These are phyloP conservation scores for Naganishia friedmannii DNA, from an alignment of 768 basidiomycete species.

Conservation along the genomic window DNA sequence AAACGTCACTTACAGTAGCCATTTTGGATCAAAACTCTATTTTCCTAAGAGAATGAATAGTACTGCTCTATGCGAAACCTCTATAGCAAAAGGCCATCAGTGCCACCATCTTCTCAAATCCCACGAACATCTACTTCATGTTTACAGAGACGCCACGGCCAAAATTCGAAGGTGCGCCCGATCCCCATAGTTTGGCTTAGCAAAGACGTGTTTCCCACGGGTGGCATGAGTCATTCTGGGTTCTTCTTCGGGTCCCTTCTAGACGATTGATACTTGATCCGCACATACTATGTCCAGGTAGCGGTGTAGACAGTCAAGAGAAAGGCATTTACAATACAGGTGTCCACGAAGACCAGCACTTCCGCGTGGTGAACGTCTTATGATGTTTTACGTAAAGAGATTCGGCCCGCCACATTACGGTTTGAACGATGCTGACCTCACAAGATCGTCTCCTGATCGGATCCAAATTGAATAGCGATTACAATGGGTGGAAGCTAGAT, in stretches of 20 bases:
- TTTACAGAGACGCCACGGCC: constrained; percentile 13
- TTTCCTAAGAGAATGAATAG: not conserved
- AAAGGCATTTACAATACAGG: too few species aligned
- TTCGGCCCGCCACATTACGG: too few species aligned
- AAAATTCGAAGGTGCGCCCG: constrained; percentile 25
- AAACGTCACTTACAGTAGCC: constrained; percentile 16
- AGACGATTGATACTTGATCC: too few species aligned
- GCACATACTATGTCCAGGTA: too few species aligned
- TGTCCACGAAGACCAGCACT: too few species aligned
- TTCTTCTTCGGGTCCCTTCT: too few species aligned
- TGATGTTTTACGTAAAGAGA: too few species aligned
- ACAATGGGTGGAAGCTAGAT: not conserved
- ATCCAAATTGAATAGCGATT: not conserved
- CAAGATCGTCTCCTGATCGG: too few species aligned
- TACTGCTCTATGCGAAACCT: not conserved
- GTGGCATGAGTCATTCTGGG: not conserved
- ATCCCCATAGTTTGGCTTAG: not conserved
- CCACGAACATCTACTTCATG: constrained; percentile 15
- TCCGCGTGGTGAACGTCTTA: too few species aligned
- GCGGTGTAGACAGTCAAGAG: too few species aligned
- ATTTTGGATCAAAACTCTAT: not conserved
- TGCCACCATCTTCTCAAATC: not conserved
- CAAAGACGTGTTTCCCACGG: constrained; percentile 2
- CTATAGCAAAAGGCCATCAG: too few species aligned
- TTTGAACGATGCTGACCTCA: too few species aligned